These are phyloP conservation scores for Ogataea paraovalis DNA, from an alignment of 805 yeast species.

Conservation along the genomic window DNA sequence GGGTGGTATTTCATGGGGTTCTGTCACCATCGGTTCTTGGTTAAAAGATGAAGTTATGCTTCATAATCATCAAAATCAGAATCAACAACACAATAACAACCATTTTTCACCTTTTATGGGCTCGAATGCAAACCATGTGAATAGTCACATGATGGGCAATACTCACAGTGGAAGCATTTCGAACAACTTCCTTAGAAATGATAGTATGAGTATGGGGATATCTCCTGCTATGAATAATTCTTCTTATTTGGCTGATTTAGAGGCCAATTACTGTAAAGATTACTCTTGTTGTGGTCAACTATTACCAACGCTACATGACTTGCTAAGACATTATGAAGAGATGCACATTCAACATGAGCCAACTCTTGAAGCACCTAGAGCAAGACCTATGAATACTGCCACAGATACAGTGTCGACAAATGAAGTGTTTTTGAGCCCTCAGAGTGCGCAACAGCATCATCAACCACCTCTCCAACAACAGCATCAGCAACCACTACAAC, in stretches of 20 bases:
- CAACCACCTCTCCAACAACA: conserved; percentile 10
- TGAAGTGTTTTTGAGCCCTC: conserved; percentile 68
- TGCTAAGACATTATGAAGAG: conserved; percentile 92
- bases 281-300: conserved; percentile 93
- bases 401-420: conserved; percentile 91
- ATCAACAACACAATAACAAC: conserved; percentile 12
- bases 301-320: conserved; percentile 89
- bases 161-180: conserved; percentile 9
- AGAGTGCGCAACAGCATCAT: conserved; percentile 14
- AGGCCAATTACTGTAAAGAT: conserved; percentile 94
- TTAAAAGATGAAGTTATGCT: conserved; percentile 86
- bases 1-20: conserved; percentile 98
- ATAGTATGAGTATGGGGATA: conserved; percentile 35
- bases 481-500: background rate
- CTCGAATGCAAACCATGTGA: conserved; percentile 6
- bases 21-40: conserved; percentile 93
- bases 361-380: conserved; percentile 37
- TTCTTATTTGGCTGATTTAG: conserved; percentile 85
- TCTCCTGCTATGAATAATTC: conserved; percentile 68
- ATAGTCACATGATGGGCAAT: conserved; percentile 5
- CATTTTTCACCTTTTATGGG: conserved; percentile 21
- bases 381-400: conserved; percentile 47
- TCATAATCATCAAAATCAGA: conserved; percentile 23
- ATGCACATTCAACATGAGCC: conserved; percentile 73
- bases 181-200: conserved; percentile 26